Percentiles rank a stretch among this genome's conserved stretches.
Conservation (phyloP, 1,284 basidiomycete species). For the Ustanciosporium gigantosporum region DNA sequence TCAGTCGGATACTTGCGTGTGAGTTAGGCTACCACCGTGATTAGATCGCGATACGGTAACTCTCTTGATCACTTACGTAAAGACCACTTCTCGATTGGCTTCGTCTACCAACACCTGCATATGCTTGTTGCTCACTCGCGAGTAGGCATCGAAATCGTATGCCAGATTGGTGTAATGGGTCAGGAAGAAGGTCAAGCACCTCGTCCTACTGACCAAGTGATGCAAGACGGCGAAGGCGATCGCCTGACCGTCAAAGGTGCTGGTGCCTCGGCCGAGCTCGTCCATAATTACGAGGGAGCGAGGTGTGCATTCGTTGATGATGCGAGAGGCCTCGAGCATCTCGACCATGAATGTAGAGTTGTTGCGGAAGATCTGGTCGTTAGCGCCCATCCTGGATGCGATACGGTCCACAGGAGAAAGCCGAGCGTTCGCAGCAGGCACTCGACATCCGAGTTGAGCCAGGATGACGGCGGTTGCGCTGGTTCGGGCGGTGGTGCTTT, state of each 20-base stretch:
- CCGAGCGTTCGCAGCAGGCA: slow-evolving; percentile 81
- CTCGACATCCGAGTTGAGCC: slow-evolving; percentile 96
- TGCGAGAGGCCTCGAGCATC: slow-evolving; percentile 59
- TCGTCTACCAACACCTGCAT: slow-evolving; percentile 60
- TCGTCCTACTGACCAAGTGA: slow-evolving; percentile 53
- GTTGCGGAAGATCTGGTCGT: slow-evolving; percentile 59
- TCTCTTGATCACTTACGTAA: slow-evolving; percentile 45
- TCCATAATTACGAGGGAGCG: slow-evolving; percentile 61
- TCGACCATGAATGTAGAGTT: slow-evolving; percentile 61
- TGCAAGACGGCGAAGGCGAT: slow-evolving; percentile 59
- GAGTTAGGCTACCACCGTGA: too few relatives aligned
- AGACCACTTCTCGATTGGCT: slow-evolving; percentile 53
- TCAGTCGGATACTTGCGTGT: slow-evolving; percentile 2
- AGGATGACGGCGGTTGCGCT: slow-evolving; percentile 94
- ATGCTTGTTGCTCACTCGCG: slow-evolving; percentile 58
- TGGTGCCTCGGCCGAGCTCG: slow-evolving; percentile 61
- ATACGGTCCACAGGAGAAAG: slow-evolving; percentile 90
- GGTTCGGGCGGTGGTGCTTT: slow-evolving; percentile 76
- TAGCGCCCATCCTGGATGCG: slow-evolving; percentile 94
- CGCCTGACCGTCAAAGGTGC: slow-evolving; percentile 59
- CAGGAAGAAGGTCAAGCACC: slow-evolving; percentile 60
- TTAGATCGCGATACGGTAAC: not conserved
- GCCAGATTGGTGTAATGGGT: slow-evolving; percentile 59
- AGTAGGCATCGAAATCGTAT: slow-evolving; percentile 53
- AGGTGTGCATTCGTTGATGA: slow-evolving; percentile 58